These are phyloP conservation scores for Irpex lacteus DNA, from an alignment of 1,284 basidiomycete genomes.

Conservation along the genomic window DNA sequence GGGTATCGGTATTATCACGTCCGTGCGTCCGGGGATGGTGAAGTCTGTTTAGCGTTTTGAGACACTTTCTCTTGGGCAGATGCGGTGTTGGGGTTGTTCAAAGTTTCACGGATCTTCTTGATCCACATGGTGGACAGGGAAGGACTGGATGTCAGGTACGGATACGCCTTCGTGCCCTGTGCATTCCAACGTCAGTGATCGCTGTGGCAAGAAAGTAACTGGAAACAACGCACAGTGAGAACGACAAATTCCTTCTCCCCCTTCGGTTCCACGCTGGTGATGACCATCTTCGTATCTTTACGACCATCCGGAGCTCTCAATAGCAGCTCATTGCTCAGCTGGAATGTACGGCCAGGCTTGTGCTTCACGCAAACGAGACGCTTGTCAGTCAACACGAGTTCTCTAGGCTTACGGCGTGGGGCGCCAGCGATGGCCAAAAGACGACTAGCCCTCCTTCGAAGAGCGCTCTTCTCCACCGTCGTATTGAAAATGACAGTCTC, in stretches of 20 bases:
- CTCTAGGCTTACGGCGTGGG: constrained; percentile 49
- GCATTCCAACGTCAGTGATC: constrained; percentile 2
- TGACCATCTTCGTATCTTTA: constrained; percentile 28
- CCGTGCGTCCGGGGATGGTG: background rate
- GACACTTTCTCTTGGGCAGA: background rate
- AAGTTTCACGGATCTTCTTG: constrained; percentile 44
- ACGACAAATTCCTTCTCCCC: constrained; percentile 62
- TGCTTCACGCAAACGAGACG: constrained; percentile 58
- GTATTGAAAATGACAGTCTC: constrained; percentile 52
- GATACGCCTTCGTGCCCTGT: constrained; percentile 52
- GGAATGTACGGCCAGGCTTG: constrained; percentile 35
- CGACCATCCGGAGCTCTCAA: constrained; percentile 27
- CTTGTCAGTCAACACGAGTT: constrained; percentile 56
- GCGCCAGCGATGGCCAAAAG: constrained; percentile 52
- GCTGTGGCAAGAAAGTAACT: constrained; percentile 2
- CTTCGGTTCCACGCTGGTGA: constrained; percentile 51
- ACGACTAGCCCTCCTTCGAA: constrained; percentile 58
- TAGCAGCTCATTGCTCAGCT: constrained; percentile 49
- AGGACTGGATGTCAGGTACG: constrained; percentile 44
- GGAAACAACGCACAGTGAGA: constrained; percentile 45
- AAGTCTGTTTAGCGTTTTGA: background rate
- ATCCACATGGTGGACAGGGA: constrained; percentile 45
- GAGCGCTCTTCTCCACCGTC: constrained; percentile 50
- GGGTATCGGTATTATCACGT: background rate
- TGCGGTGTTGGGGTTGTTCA: constrained; percentile 11